These are phyloP conservation scores for Aspergillus sp. DNA, from an alignment of 2,329 filamentous ascomycete species.

Conservation along the genomic window DNA sequence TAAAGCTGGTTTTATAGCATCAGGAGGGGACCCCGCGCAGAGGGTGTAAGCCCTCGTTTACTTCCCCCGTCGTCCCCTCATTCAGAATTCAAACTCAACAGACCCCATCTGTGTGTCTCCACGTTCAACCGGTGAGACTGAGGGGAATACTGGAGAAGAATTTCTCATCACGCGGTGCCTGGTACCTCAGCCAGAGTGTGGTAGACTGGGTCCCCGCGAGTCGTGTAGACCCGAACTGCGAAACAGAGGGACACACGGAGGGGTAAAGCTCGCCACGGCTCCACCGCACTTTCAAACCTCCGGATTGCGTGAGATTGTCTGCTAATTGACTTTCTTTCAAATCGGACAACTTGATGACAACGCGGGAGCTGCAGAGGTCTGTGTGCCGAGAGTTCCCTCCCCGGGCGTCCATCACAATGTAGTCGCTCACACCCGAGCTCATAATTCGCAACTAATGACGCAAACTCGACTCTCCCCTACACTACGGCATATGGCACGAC, in stretches of 20 bases:
- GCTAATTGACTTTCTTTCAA: too few species aligned
- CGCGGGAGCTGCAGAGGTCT: too few species aligned
- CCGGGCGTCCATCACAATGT: too few species aligned
- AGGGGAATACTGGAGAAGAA: constrained; percentile 1
- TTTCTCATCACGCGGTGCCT: constrained; percentile 2
- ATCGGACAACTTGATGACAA: too few species aligned
- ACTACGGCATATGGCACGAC: background rate
- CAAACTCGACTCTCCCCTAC: too few species aligned
- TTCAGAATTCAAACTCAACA: background rate
- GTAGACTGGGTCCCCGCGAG: background rate
- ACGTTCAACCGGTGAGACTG: constrained; percentile 4
- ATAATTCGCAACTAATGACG: too few species aligned
- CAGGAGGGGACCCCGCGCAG: constrained; percentile 3
- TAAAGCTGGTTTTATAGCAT: background rate
- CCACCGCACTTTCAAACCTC: background rate
- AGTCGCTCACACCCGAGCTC: too few species aligned
- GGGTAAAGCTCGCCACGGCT: background rate
- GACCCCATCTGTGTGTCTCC: constrained; percentile 1
- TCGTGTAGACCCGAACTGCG: too few species aligned
- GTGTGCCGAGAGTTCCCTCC: background rate
- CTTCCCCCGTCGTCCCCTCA: background rate
- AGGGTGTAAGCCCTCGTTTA: background rate
- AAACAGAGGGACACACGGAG: too few species aligned
- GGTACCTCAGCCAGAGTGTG: background rate
- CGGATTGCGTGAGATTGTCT: background rate